Evolutionary conservation across 2,329 filamentous ascomycete genomes (phyloP).

Genomic region (Beauveria pseudobassiana): DNA sequence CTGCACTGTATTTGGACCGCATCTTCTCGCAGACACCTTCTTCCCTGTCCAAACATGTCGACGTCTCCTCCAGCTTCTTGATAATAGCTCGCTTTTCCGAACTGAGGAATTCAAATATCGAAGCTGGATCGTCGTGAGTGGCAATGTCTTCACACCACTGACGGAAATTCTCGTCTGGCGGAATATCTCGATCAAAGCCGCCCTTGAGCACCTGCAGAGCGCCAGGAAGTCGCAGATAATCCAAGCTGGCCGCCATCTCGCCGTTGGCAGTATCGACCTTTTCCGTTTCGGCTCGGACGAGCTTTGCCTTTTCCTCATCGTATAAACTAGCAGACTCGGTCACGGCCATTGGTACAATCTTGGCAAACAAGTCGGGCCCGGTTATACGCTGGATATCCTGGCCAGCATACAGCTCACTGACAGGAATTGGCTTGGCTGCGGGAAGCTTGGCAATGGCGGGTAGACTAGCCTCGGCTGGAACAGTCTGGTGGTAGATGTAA

Average conservation of each 20-base stretch:
- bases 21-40: slow-evolving; percentile 99
- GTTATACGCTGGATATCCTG: slow-evolving; percentile 97
- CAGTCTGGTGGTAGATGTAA: slow-evolving; percentile 92
- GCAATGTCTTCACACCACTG: slow-evolving; percentile 92
- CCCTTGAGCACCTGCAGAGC: slow-evolving; percentile 89
- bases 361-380: slow-evolving; percentile 92
- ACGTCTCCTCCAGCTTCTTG: slow-evolving; percentile 65
- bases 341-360: slow-evolving; percentile 91
- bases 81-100: slow-evolving; percentile 71
- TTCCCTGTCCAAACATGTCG: slow-evolving; percentile 90
- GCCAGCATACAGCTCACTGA: slow-evolving; percentile 91
- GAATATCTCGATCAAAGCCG: slow-evolving; percentile 80
- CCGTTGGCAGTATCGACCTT: slow-evolving; percentile 86
- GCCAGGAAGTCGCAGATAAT: slow-evolving; percentile 84
- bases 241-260: slow-evolving; percentile 91
- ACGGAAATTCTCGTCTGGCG: slow-evolving; percentile 84
- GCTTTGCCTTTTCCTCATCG: slow-evolving; percentile 95
- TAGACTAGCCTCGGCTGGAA: slow-evolving; percentile 78
- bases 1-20: slow-evolving; percentile 89
- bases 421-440: slow-evolving; percentile 92
- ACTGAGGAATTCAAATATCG: slow-evolving; percentile 72
- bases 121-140: slow-evolving; percentile 70
- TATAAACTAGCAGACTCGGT: slow-evolving; percentile 96
- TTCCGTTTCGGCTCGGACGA: slow-evolving; percentile 89
- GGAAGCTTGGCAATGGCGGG: slow-evolving; percentile 81